These are phyloP conservation scores for Fagopyrum homotropicum DNA, from an alignment of 148 eudicot species.

Conservation along the genomic window DNA sequence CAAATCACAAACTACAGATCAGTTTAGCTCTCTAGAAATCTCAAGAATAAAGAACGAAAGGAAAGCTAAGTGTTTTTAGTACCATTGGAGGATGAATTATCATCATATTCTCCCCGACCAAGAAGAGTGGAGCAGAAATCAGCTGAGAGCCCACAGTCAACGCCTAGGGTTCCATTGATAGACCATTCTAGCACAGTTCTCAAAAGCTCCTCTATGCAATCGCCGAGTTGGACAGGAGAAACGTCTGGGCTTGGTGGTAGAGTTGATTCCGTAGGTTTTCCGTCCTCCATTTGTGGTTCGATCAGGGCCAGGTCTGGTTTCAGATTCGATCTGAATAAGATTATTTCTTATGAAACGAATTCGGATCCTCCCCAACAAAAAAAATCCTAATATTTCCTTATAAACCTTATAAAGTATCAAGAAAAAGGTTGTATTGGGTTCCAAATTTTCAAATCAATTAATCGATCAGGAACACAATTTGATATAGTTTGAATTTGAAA, in stretches of 20 bases:
- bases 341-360: no score
- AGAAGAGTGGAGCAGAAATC: conserved; percentile 50
- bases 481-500: no score
- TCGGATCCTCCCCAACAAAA: no score
- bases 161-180: conserved; percentile 28
- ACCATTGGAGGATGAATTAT: conserved; percentile 17
- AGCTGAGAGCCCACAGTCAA: conserved; percentile 37
- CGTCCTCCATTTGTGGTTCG: not conserved
- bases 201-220: conserved; percentile 47
- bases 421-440: no score
- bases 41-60: not conserved
- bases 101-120: not conserved
- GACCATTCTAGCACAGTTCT: conserved; percentile 43
- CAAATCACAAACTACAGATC: not conserved
- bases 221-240: conserved; percentile 25
- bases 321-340: no score
- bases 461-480: no score
- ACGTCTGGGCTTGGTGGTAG: conserved; percentile 23
- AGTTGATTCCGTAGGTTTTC: not conserved
- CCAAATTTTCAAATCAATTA: no score
- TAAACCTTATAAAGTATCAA: no score
- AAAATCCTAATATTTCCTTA: no score
- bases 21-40: not conserved
- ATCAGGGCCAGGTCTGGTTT: not conserved
- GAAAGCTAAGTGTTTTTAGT: not conserved